Evolutionary conservation across 2,329 filamentous ascomycete genomes (phyloP).

Genomic region (Botrytis pseudocinerea): DNA sequence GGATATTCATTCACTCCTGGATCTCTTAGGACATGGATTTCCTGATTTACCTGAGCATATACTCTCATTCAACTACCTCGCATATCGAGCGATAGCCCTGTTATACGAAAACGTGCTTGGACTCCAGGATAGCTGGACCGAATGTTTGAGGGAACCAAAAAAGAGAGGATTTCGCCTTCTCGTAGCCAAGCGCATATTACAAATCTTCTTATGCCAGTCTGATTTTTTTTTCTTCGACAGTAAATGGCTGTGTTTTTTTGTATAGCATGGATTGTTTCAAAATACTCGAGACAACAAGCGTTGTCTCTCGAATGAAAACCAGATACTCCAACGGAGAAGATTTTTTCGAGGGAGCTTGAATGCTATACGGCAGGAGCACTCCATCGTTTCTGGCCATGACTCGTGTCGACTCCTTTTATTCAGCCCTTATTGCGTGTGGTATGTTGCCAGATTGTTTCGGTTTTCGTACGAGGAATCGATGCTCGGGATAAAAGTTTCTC

Average conservation of each 20-base stretch:
- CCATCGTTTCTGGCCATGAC: not conserved
- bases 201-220: no score
- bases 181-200: not conserved
- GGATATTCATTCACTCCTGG: conserved; percentile 84
- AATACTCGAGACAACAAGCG: not conserved
- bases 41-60: conserved; percentile 82
- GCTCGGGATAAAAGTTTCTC: not conserved
- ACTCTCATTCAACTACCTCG: conserved; percentile 83
- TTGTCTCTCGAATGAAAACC: not conserved
- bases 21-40: conserved; percentile 70
- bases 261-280: not conserved
- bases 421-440: not conserved
- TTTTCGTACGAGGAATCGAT: not conserved
- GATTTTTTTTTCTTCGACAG: not conserved
- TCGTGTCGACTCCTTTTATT: not conserved
- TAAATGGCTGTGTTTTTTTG: not conserved
- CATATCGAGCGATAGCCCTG: conserved; percentile 86
- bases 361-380: not conserved
- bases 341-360: not conserved
- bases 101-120: conserved; percentile 79
- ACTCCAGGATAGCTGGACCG: conserved; percentile 82
- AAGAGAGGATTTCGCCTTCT: conserved; percentile 54
- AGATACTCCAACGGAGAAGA: not conserved
- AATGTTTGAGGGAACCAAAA: conserved; percentile 82
- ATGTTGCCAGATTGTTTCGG: not conserved